phyloP scores from a whole-genome alignment of 2,329 filamentous ascomycete species.

The Zymoseptoria tritici region DNA sequence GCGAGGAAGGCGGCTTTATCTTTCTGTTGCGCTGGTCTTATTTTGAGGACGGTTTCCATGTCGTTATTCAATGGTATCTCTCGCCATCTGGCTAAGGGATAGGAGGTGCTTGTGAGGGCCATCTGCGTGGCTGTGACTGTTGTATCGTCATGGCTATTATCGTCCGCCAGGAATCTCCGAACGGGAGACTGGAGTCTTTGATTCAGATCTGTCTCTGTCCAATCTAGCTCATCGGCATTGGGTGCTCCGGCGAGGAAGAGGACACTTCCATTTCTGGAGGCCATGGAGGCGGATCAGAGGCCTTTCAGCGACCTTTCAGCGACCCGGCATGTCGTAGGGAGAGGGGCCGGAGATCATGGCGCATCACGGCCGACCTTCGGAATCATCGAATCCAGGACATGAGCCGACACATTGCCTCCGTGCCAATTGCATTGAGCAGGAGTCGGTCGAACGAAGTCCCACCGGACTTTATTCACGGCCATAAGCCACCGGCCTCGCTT shows the following conservation, averaged over 20 bases:
- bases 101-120: conserved; percentile 4
- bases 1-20: not conserved
- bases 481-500: too few species aligned
- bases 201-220: conserved; percentile 47
- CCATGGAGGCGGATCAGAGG: not conserved
- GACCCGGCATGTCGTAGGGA: not conserved
- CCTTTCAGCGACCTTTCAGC: not conserved
- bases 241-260: conserved; percentile 59
- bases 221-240: conserved; percentile 44
- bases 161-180: conserved; percentile 14
- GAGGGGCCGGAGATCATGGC: not conserved
- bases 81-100: conserved; percentile 22
- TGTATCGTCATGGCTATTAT: conserved; percentile 2
- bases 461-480: too few species aligned
- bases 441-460: too few species aligned
- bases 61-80: conserved; percentile 9
- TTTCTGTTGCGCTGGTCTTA: not conserved
- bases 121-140: not conserved
- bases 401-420: too few species aligned
- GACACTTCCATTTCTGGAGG: conserved; percentile 12
- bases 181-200: conserved; percentile 33
- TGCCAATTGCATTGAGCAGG: too few species aligned
- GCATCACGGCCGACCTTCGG: too few species aligned
- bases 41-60: not conserved
- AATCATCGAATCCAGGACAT: too few species aligned